A percentile compares a stretch with the other conserved stretches of the same genome.
phyloP scores from a whole-genome alignment of 306 rosid genomes.

The Luffa acutangula region DNA sequence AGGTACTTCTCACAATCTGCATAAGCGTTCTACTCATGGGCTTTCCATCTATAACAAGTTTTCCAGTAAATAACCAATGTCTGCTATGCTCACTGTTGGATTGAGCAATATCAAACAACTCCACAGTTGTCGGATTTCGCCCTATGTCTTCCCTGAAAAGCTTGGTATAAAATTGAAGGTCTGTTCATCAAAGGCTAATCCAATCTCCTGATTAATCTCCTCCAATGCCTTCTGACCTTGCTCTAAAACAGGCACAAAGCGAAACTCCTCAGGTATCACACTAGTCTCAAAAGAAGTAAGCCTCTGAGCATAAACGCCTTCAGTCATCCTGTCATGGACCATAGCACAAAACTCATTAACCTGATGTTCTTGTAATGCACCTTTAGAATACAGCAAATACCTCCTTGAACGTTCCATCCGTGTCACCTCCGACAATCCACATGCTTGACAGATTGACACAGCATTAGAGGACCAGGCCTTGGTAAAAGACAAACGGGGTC shows the following conservation, averaged over 20 bases:
- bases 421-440: conserved; percentile 75
- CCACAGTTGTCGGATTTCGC: conserved; percentile 80
- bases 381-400: conserved; percentile 46
- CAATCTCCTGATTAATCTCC: conserved; percentile 75
- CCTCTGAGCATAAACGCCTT: conserved; percentile 55
- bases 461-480: conserved; percentile 96
- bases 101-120: conserved; percentile 84
- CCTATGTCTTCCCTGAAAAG: conserved; percentile 75
- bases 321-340: conserved; percentile 87
- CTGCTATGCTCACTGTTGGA: conserved; percentile 91
- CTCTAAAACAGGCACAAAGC: conserved; percentile 63
- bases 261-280: conserved; percentile 55
- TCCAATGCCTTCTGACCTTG: conserved; percentile 69
- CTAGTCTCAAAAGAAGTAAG: conserved; percentile 54
- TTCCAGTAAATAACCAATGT: conserved; percentile 90
- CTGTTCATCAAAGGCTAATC: conserved; percentile 93
- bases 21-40: conserved; percentile 60
- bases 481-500: conserved; percentile 81
- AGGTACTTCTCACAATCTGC: conserved; percentile 89
- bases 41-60: conserved; percentile 59
- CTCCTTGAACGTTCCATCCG: conserved; percentile 80
- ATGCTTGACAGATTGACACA: conserved; percentile 70
- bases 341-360: conserved; percentile 55
- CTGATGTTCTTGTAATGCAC: conserved; percentile 37
- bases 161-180: conserved; percentile 60